Conservation (phyloP, 2,329 filamentous ascomycete species). For the Verticillium zaregamsianum region DNA sequence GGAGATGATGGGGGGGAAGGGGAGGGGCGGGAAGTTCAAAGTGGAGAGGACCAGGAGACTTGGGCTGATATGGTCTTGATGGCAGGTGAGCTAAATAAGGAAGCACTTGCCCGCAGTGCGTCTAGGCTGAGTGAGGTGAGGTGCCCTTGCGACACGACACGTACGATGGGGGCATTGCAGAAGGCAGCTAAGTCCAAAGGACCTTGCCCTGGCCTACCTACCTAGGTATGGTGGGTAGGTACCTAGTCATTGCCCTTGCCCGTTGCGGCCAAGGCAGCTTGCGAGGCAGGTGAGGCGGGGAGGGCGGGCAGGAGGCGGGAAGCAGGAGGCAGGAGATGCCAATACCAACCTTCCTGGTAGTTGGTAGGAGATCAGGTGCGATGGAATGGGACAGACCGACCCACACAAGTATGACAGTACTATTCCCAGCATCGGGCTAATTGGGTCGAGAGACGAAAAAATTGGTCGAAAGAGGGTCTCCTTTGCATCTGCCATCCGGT, state of each 20-base stretch:
- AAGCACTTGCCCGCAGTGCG: background rate
- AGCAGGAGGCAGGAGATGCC: too few species aligned
- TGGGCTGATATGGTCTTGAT: background rate
- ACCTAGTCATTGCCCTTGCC: background rate
- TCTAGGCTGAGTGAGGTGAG: too few species aligned
- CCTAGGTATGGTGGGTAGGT: background rate
- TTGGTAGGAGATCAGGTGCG: background rate
- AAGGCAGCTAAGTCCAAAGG: too few species aligned
- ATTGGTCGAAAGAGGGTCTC: background rate
- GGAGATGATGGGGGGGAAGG: background rate
- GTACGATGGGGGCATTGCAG: background rate
- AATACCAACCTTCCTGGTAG: too few species aligned
- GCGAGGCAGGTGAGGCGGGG: background rate
- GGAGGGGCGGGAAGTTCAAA: background rate
- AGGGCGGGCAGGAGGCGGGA: background rate
- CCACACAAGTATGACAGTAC: background rate
- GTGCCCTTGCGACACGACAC: background rate
- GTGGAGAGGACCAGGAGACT: background rate
- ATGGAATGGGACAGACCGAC: background rate
- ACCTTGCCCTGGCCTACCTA: background rate
- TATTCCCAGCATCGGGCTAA: background rate
- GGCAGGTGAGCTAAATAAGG: background rate
- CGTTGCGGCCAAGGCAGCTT: background rate
- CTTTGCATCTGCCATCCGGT: background rate
- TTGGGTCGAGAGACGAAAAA: background rate